Base-by-base conservation (phyloP, 345 rosid species). In the Raphanus sativus region DNA sequence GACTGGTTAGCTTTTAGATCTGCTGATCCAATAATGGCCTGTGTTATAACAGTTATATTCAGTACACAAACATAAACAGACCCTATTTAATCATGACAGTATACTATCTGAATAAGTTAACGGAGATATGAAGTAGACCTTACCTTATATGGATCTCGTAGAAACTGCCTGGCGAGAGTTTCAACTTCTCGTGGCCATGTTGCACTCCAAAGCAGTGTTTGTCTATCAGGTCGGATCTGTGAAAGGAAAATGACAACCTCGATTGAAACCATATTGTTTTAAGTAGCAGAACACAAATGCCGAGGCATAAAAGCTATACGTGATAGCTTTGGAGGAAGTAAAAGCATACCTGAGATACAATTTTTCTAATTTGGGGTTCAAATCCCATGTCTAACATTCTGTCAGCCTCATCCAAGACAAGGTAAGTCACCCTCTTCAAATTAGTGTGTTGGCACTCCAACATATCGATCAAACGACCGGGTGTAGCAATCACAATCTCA, bases 121-220 rank as follows among this genome's bases (percentile, higher is more conserved):
- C 12, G 36, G 71, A 50, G 13, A 48, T 8, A 16, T 36, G 32
- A 26, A 21, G 9, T 45, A 65, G 54, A 50, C 3, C 55, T 40
- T 40, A 94, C 98, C 97, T 92, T 94, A 77, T 89, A 92, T 3
- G 98, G 87, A 86, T 92, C 89, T 42, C 86, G 82, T 68, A 94
- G 81, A 80, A 94, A 94, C 82, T 92, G 98, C 81, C 93, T 87
- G 1, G 98, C 97, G 62, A 94, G 86, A 77, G 87, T 75, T 80
- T 89, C 98, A 82, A 94, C 98, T 75, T 92, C 98, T 75, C 82
- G 90, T 55, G 98, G 98, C 98, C 98, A 94, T 75, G 98, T 94
- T 71, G 98, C 98, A 84, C 98, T 94, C 99, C 99, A 95, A 71
- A 88, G 92, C 65, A 95, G 81, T 32, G 98, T 95, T 76, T 95